Evolutionary conservation across 2,329 filamentous ascomycete species (phyloP).

Genomic region (Hymenoscyphus occultus): DNA sequence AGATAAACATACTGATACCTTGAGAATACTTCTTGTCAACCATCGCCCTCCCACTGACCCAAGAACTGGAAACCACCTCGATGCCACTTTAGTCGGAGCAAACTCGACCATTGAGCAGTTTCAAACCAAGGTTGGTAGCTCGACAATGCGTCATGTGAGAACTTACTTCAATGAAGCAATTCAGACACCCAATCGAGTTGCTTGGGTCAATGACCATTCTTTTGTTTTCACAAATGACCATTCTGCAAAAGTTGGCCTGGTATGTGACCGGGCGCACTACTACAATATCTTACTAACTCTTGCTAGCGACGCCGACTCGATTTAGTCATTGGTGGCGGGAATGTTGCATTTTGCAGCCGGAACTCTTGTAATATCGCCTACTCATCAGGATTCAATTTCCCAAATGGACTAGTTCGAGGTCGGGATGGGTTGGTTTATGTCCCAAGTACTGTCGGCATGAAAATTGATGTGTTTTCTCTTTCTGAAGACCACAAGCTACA

Average conservation of each 20-base stretch:
- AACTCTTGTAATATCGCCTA: slow-evolving; percentile 33
- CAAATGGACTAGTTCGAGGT: slow-evolving; percentile 37
- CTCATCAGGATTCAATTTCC: slow-evolving; percentile 20
- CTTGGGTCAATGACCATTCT: slow-evolving; percentile 35
- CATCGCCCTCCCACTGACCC: slow-evolving; percentile 36
- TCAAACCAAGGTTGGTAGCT: slow-evolving; percentile 28
- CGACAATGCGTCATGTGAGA: slow-evolving; percentile 35
- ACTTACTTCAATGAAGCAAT: slow-evolving; percentile 36
- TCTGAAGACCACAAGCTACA: slow-evolving; percentile 21
- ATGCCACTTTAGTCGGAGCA: slow-evolving; percentile 34
- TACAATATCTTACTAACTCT: background rate
- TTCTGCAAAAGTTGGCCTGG: slow-evolving; percentile 32
- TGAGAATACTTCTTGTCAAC: slow-evolving; percentile 38
- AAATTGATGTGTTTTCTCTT: slow-evolving; percentile 31
- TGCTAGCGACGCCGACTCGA: slow-evolving; percentile 31
- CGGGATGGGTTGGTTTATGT: slow-evolving; percentile 38
- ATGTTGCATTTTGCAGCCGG: slow-evolving; percentile 33
- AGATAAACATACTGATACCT: slow-evolving; percentile 23
- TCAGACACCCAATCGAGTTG: slow-evolving; percentile 39
- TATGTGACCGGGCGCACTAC: slow-evolving; percentile 19
- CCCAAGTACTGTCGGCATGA: slow-evolving; percentile 29
- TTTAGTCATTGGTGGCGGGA: slow-evolving; percentile 33
- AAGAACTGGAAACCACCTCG: slow-evolving; percentile 34
- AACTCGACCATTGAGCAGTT: slow-evolving; percentile 41
- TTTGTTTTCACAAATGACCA: slow-evolving; percentile 41